Base-by-base conservation (phyloP, 1,284 basidiomycete species). In the Ceraceosorus guamensis region DNA sequence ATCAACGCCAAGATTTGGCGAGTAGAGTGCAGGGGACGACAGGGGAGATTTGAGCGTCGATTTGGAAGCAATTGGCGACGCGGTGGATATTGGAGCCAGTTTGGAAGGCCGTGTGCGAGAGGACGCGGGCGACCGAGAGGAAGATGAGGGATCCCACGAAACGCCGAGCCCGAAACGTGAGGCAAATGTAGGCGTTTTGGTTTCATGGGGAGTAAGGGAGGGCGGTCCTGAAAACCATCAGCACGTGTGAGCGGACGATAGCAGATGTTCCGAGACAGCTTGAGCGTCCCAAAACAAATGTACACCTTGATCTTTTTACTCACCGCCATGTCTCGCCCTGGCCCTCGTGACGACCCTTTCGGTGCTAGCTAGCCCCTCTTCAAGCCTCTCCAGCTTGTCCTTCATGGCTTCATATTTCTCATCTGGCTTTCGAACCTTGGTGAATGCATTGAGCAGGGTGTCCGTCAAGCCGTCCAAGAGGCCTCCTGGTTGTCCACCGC, bases 351-450 rank as follows among this genome's bases (percentile, higher is more conserved):
- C 59, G 3, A 73, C 67, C 13, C 74, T 63, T 68, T 97, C 93
- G 16, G 89, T 86, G 8, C 84, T 79, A 3, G 82, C 80, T 46
- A 96, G 79, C 13, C 89, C 87, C 60, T 97, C 95, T 76, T 98
- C 93, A 66, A 93, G 93, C 74, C 90, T 88, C 78, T 97, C 92
- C 18, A 97, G 86, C 53, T 82, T 82, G 71, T 92, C 89, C 32
- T 87, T 83, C 86, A 99, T 93, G 48, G 85, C 82, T 31, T 95
- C 80, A 75, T 98, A 99, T 30, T 92, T 84, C 66, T 91, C 90
- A 71, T 99, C 93, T 0, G 93, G 93, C 77, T 98, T 98, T 61
- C 90, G 85, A 16, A 98, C 90, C 50, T 88, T 87, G 18, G 90
- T 84, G 73, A 97, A 97, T 0, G 90, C 89, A 73, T 97, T 97